These are phyloP conservation scores for Pugionium dolabratum DNA, from an alignment of 345 rosid species.

Conservation along the genomic window DNA sequence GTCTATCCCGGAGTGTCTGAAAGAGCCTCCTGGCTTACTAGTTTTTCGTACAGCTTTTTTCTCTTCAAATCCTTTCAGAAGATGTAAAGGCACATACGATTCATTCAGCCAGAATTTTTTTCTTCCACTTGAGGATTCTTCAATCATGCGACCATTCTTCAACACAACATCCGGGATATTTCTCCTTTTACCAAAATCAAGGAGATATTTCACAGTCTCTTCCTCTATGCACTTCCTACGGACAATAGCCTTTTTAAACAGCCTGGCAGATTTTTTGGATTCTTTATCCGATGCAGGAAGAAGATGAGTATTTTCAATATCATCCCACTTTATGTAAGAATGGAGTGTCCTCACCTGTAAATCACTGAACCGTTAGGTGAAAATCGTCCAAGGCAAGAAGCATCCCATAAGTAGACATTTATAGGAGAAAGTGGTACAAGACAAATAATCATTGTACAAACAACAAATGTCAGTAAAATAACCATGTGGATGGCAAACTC, in stretches of 20 bases:
- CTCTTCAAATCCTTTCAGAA: conserved; percentile 92
- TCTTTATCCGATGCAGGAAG: conserved; percentile 66
- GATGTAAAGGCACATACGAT: conserved; percentile 82
- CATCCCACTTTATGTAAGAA: conserved; percentile 84
- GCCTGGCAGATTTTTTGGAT: conserved; percentile 68
- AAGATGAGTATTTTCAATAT: conserved; percentile 67
- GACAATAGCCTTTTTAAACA: conserved; percentile 79
- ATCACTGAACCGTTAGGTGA: conserved; percentile 28
- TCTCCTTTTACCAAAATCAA: conserved; percentile 98
- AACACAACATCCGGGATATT: conserved; percentile 68
- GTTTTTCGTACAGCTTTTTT: conserved; percentile 68
- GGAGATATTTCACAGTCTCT: conserved; percentile 71
- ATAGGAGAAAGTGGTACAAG: conserved; percentile 10
- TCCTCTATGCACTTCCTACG: conserved; percentile 73
- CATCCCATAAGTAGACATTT: conserved; percentile 28
- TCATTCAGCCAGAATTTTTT: conserved; percentile 89
- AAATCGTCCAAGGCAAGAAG: conserved; percentile 19
- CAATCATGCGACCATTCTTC: conserved; percentile 64
- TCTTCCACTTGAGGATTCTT: conserved; percentile 88
- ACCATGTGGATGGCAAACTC: conserved; percentile 16
- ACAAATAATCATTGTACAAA: conserved; percentile 8
- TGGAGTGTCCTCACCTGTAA: conserved; percentile 88
- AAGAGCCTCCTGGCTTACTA: conserved; percentile 46
- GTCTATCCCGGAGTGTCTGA: conserved; percentile 44
- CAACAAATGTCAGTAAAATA: conserved; percentile 15